Conservation (phyloP, 1,139 yeast genomes). For the Candida sanyaensis region DNA sequence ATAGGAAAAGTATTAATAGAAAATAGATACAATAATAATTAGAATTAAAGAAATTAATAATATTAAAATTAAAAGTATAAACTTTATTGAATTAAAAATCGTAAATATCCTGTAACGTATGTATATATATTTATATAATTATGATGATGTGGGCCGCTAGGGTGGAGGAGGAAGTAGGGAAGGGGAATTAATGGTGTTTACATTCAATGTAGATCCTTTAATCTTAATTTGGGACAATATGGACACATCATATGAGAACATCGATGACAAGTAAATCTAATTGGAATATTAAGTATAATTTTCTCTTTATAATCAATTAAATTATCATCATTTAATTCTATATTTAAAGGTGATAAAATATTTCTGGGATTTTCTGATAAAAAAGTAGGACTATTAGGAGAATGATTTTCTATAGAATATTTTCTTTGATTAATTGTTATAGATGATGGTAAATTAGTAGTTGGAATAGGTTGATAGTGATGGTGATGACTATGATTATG, state of each 20-base stretch:
- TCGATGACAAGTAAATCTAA: constrained; percentile 46
- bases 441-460: not conserved
- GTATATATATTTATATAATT: too few species aligned
- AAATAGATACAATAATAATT: constrained; percentile 20
- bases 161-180: too few species aligned
- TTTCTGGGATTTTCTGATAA: constrained; percentile 6
- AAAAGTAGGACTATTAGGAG: constrained; percentile 7
- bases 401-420: not conserved
- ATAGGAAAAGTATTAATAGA: constrained; percentile 51
- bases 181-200: not conserved
- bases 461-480: not conserved
- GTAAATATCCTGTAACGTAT: not conserved
- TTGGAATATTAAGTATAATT: constrained; percentile 23
- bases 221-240: constrained; percentile 47
- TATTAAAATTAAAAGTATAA: too few species aligned
- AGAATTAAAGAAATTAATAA: not conserved
- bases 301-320: constrained; percentile 13
- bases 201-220: constrained; percentile 31
- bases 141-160: not conserved
- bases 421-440: not conserved
- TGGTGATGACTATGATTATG: not conserved
- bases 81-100: not conserved
- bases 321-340: constrained; percentile 8
- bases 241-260: constrained; percentile 60
- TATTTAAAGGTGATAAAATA: constrained; percentile 10